Percentiles rank a stretch among this genome's conserved stretches.
phyloP scores from a whole-genome alignment of 2,329 filamentous ascomycete genomes.

The Cytospora chrysosperma region DNA sequence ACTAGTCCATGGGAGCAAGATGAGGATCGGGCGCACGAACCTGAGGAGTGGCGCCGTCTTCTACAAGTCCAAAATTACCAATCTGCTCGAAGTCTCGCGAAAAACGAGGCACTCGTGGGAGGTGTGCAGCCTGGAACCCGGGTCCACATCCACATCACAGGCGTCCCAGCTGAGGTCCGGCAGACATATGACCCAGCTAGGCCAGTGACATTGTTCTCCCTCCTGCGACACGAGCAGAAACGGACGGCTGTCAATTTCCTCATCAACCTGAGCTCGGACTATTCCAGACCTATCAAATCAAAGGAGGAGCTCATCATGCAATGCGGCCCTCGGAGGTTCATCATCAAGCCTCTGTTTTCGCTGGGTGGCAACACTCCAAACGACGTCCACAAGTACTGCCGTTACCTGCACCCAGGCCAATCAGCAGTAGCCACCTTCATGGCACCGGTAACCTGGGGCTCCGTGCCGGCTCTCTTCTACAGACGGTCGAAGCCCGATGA shows the following conservation, averaged over 20 bases:
- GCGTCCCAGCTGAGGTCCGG: slow-evolving; percentile 43
- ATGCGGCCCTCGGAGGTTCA: slow-evolving; percentile 81
- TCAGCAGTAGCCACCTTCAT: slow-evolving; percentile 88
- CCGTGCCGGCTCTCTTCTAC: slow-evolving; percentile 88
- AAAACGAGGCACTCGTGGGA: slow-evolving; percentile 83
- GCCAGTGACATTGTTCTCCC: slow-evolving; percentile 77
- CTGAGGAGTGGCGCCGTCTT: slow-evolving; percentile 83
- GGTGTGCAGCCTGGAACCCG: slow-evolving; percentile 82
- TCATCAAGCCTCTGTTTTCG: slow-evolving; percentile 89
- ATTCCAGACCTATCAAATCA: slow-evolving; percentile 74
- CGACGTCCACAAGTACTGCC: slow-evolving; percentile 95
- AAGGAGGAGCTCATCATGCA: slow-evolving; percentile 93
- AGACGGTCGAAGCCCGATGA: slow-evolving; percentile 53
- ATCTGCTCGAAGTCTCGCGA: slow-evolving; percentile 71
- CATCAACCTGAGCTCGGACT: slow-evolving; percentile 78
- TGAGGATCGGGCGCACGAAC: slow-evolving; percentile 83
- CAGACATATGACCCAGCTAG: slow-evolving; percentile 50
- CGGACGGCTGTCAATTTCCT: slow-evolving; percentile 86
- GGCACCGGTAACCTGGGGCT: slow-evolving; percentile 88
- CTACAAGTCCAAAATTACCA: slow-evolving; percentile 90
- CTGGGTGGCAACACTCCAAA: slow-evolving; percentile 88
- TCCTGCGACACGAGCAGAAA: slow-evolving; percentile 94
- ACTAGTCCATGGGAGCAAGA: slow-evolving; percentile 86
- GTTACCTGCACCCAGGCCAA: slow-evolving; percentile 86
- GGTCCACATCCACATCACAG: slow-evolving; percentile 73